Evolutionary conservation across 1,284 basidiomycete species (phyloP), one percentile per base, ranked within the genome.

Genomic region (Trichosporon faecale): DNA sequence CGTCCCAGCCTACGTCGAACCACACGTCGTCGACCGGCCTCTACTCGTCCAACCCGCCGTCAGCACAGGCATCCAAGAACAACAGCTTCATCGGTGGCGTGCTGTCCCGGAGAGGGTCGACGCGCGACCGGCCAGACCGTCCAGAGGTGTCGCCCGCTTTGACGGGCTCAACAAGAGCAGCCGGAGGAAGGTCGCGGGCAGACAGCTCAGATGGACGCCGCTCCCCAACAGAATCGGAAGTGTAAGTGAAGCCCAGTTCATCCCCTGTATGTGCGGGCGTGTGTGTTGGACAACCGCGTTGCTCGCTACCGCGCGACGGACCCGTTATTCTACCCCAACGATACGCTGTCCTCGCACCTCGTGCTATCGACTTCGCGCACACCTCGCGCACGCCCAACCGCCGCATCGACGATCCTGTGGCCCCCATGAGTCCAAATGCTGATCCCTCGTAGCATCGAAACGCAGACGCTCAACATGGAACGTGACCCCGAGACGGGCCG

Each of bases 371-470:
- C 7, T 33, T 16, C 57, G 21, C 23, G 33, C 18, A 21, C 25
- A 11, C 23, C 49, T 23, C 49, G 2, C 21, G 21, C 21, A 25
- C n/a, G n/a, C n/a, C n/a, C n/a, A n/a, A n/a, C 4, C 16, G 40
- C 40, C 16, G 40, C 40, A n/a, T n/a, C 9, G 49, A 18, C 21
- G 25, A 23, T 46, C 18, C 16, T 21, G 11, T 21, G 3, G 18
- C 16, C 9, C 44, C 44, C 5, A 46, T 9, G 44, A 46, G 44
- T n/a, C 21, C 9, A 61, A 3, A 31, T 31, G 27, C 57, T 61
- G 57, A 61, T 31, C 27, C 18, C 23, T n/a, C 16, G 27, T 70
- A 82, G 81, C 9, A 81, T 88, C 74, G 90, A 91, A 77, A 92
- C 91, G 4, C 84, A 86, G 70, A 85, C 86, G 66, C 75, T 84